These are phyloP conservation scores for Angomonas deanei DNA, from an alignment of 208 protist species.

Conservation along the genomic window DNA sequence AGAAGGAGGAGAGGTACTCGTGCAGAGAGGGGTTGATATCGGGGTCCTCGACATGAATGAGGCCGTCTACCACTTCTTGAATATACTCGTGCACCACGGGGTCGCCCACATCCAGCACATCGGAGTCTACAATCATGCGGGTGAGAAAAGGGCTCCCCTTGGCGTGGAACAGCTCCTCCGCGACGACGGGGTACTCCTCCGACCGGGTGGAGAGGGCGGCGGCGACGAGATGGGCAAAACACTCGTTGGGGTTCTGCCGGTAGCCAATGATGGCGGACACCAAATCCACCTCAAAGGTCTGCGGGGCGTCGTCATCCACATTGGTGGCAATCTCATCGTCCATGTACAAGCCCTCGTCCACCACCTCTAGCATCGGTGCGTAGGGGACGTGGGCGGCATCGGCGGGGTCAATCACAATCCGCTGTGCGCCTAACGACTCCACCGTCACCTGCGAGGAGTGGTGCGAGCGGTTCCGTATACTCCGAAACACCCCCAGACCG, in stretches of 20 bases:
- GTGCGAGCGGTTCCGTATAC: neutral
- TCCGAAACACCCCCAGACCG: neutral
- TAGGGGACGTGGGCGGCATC: neutral
- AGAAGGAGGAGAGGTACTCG: conserved; percentile 64
- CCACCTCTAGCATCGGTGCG: neutral
- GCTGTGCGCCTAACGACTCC: neutral
- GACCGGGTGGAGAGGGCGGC: conserved; percentile 62
- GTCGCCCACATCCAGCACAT: conserved; percentile 46
- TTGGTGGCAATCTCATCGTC: conserved; percentile 23
- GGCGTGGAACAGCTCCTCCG: conserved; percentile 52
- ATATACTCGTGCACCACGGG: conserved; percentile 39
- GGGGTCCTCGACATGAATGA: conserved; percentile 27
- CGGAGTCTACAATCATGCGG: conserved; percentile 51
- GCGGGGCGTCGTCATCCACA: conserved; percentile 22
- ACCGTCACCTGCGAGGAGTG: neutral
- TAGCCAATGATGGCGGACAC: conserved; percentile 60
- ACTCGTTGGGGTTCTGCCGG: conserved; percentile 55
- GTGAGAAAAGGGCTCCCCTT: conserved; percentile 61
- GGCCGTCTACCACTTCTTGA: conserved; percentile 48
- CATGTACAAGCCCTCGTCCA: conserved; percentile 15
- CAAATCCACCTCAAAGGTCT: conserved; percentile 58
- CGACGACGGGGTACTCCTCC: conserved; percentile 45
- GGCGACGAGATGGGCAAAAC: conserved; percentile 69
- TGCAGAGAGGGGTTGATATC: conserved; percentile 44
- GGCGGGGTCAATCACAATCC: neutral